Conservation (phyloP, 192 early-diverging fungal species). For the Podila minutissima region DNA sequence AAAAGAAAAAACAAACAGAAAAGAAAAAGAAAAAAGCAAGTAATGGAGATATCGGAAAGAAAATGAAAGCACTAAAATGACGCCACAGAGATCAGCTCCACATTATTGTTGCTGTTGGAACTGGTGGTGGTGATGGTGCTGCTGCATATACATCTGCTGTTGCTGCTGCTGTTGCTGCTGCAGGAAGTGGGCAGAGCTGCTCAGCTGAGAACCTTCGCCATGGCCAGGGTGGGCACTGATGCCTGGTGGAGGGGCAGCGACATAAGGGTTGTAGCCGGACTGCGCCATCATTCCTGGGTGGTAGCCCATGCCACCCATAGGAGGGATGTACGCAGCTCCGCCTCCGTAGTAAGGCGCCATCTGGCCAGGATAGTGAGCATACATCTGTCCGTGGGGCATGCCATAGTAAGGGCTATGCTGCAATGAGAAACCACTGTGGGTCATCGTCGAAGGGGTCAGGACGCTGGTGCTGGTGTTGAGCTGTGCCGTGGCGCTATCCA, state of each 20-base stretch:
- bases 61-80: background rate
- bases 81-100: background rate
- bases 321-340: constrained; percentile 27
- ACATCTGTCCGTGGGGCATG: constrained; percentile 41
- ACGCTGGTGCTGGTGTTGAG: constrained; percentile 8
- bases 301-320: constrained; percentile 32
- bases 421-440: constrained; percentile 15
- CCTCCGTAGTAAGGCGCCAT: constrained; percentile 43
- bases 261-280: constrained; percentile 37
- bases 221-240: constrained; percentile 18
- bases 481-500: constrained; percentile 8
- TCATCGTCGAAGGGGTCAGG: constrained; percentile 14
- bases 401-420: constrained; percentile 37
- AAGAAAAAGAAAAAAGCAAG: background rate
- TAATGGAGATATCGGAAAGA: background rate
- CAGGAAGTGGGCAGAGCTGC: constrained; percentile 19
- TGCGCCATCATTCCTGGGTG: constrained; percentile 38
- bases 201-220: constrained; percentile 13
- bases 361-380: constrained; percentile 45
- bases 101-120: constrained; percentile 24
- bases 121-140: constrained; percentile 25
- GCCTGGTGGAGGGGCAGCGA: constrained; percentile 33
- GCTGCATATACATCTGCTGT: constrained; percentile 19
- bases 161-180: constrained; percentile 29
- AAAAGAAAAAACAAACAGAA: constrained; percentile 11